Percentiles rank a stretch among this genome's conserved stretches.
phyloP scores from a whole-genome alignment of 176 grass and related monocot genomes.

The Musa troglodytarum region DNA sequence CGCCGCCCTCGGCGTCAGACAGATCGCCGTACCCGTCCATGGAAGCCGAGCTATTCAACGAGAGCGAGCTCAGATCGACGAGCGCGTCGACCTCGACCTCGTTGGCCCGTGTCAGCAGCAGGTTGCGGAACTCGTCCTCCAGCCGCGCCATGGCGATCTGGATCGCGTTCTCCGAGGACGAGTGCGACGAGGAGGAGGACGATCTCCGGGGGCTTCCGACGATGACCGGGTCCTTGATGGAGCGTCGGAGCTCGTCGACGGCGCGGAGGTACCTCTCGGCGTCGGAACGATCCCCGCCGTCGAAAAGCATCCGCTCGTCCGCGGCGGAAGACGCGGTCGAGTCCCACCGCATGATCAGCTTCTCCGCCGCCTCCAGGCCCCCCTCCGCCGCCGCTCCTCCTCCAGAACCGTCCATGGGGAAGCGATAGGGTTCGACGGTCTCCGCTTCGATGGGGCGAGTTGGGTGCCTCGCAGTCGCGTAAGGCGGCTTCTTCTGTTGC shows the following conservation, averaged over 20 bases:
- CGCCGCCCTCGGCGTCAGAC: slow-evolving; percentile 14
- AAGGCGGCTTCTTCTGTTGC: neutral
- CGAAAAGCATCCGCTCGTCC: slow-evolving; percentile 25
- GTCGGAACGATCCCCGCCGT: slow-evolving; percentile 31
- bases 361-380: slow-evolving; percentile 55
- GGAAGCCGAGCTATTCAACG: slow-evolving; percentile 15
- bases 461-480: neutral
- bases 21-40: slow-evolving; percentile 15
- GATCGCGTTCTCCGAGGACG: slow-evolving; percentile 20
- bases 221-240: slow-evolving; percentile 30
- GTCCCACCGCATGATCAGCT: slow-evolving; percentile 48
- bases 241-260: slow-evolving; percentile 52
- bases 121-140: slow-evolving; percentile 72
- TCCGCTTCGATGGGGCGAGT: neutral
- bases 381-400: neutral
- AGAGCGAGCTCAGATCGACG: slow-evolving; percentile 39
- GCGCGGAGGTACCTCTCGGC: slow-evolving; percentile 55
- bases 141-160: slow-evolving; percentile 70
- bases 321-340: slow-evolving; percentile 16
- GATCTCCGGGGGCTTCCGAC: slow-evolving; percentile 59
- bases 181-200: slow-evolving; percentile 4
- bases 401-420: slow-evolving; percentile 38
- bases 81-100: slow-evolving; percentile 51
- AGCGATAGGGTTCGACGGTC: neutral
- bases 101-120: slow-evolving; percentile 39